Percentiles rank a stretch among this genome's conserved stretches.
phyloP scores from a whole-genome alignment of 2,329 filamentous ascomycete genomes.

The Nigrospora oryzae region DNA sequence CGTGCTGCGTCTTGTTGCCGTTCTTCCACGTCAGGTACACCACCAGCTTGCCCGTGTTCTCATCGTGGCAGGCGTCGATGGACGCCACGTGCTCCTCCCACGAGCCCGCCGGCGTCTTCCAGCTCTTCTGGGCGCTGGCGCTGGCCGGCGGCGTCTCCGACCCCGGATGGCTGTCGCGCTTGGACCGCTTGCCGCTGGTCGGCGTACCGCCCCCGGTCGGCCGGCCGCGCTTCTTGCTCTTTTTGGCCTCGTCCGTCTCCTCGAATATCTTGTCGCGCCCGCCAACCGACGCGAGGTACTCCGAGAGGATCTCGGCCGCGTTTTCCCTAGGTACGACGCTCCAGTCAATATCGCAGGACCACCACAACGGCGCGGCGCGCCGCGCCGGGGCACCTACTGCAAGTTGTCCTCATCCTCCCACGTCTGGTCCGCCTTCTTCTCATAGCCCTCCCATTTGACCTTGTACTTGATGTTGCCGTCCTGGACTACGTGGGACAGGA shows the following conservation, averaged over 20 bases:
- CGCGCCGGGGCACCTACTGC: slow-evolving; percentile 27
- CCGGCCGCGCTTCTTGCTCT: slow-evolving; percentile 51
- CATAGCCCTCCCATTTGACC: slow-evolving; percentile 77
- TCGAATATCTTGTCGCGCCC: slow-evolving; percentile 50
- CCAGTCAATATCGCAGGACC: not conserved
- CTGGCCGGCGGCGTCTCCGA: slow-evolving; percentile 39
- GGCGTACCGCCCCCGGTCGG: slow-evolving; percentile 28
- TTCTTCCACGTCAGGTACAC: slow-evolving; percentile 70
- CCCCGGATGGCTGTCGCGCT: slow-evolving; percentile 39
- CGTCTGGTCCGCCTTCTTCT: slow-evolving; percentile 60
- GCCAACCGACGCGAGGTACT: slow-evolving; percentile 56
- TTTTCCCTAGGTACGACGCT: slow-evolving; percentile 34
- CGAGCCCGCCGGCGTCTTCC: slow-evolving; percentile 61
- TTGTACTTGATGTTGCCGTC: slow-evolving; percentile 51
- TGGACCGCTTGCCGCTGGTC: slow-evolving; percentile 33
- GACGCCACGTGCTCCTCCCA: slow-evolving; percentile 69
- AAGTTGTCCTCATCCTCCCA: slow-evolving; percentile 75
- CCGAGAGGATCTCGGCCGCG: slow-evolving; percentile 50
- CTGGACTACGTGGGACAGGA: slow-evolving; percentile 56
- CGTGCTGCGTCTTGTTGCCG: slow-evolving; percentile 65
- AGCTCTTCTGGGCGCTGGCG: slow-evolving; percentile 29
- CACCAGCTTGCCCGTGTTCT: slow-evolving; percentile 46
- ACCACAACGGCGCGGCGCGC: not conserved
- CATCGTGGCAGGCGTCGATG: slow-evolving; percentile 67
- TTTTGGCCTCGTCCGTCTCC: slow-evolving; percentile 38